Conservation (phyloP, 805 yeast species). For the Yamadazyma akitaensis region DNA sequence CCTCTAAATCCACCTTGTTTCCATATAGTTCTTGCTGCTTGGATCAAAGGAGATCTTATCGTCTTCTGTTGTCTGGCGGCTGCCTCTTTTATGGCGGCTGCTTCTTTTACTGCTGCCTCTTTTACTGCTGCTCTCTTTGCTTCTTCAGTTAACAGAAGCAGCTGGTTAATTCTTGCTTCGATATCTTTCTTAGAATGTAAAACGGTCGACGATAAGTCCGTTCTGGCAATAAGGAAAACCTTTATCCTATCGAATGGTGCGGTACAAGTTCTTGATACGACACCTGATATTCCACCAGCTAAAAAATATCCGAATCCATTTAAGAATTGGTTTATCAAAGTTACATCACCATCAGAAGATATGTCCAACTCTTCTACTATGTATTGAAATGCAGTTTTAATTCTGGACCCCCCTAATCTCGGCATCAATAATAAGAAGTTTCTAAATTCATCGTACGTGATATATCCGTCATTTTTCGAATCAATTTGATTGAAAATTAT, state of each 20-base stretch:
- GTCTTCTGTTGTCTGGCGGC: conserved; percentile 20
- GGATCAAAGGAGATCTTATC: conserved; percentile 69
- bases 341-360: conserved; percentile 90
- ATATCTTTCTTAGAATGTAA: conserved; percentile 52
- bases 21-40: conserved; percentile 80
- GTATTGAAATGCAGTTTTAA: conserved; percentile 75
- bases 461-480: conserved; percentile 55
- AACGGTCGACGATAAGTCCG: conserved; percentile 71
- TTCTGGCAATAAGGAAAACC: conserved; percentile 88
- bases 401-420: conserved; percentile 68
- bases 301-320: conserved; percentile 87
- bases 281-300: conserved; percentile 96
- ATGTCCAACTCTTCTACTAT: conserved; percentile 77
- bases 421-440: conserved; percentile 83
- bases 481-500: conserved; percentile 56
- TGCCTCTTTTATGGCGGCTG: conserved; percentile 9
- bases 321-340: conserved; percentile 71
- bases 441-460: conserved; percentile 84
- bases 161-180: conserved; percentile 5
- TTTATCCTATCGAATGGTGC: conserved; percentile 96
- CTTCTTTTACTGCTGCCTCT: conserved; percentile 9
- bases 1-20: conserved; percentile 83
- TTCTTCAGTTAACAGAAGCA: not conserved
- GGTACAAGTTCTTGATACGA: conserved; percentile 90
- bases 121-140: conserved; percentile 1